Conservation (phyloP, 768 basidiomycete genomes). For the Rhodotorula toruloides region DNA sequence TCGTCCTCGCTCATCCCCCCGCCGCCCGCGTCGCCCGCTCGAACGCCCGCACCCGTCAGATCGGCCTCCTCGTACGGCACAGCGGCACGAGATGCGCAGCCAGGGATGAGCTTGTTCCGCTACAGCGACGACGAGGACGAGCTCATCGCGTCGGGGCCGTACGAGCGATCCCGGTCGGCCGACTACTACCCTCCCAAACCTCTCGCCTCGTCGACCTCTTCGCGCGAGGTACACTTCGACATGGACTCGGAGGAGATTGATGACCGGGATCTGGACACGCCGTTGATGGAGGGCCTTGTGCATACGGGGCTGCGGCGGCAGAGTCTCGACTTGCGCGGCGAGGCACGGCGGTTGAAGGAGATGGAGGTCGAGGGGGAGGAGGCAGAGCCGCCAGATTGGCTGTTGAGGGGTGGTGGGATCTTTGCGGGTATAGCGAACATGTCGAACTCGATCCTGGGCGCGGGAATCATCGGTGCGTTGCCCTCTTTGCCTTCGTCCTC, state of each 20-base stretch:
- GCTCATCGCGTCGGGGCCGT: background rate
- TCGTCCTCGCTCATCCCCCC: background rate
- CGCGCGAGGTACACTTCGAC: constrained; percentile 53
- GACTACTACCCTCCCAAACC: constrained; percentile 30
- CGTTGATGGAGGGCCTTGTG: constrained; percentile 36
- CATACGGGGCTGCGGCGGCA: constrained; percentile 6
- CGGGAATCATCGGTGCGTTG: constrained; percentile 56
- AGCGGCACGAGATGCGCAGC: background rate
- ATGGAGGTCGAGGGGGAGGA: constrained; percentile 53
- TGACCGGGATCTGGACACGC: constrained; percentile 45
- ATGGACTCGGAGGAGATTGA: constrained; percentile 78
- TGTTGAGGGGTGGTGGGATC: constrained; percentile 46
- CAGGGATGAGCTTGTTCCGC: background rate
- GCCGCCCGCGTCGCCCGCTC: background rate
- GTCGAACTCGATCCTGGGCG: constrained; percentile 93
- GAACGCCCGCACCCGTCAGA: background rate
- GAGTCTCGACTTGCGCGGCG: constrained; percentile 21
- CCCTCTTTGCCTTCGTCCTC: constrained; percentile 15
- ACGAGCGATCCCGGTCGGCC: no score
- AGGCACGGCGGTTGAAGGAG: constrained; percentile 21
- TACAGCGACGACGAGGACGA: constrained; percentile 13
- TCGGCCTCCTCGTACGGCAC: background rate
- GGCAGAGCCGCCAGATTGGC: constrained; percentile 35
- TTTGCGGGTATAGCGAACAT: constrained; percentile 70
- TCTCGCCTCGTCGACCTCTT: constrained; percentile 26